phyloP scores from a whole-genome alignment of 2,329 filamentous ascomycete genomes.

The Fusarium sterilihyphosum region DNA sequence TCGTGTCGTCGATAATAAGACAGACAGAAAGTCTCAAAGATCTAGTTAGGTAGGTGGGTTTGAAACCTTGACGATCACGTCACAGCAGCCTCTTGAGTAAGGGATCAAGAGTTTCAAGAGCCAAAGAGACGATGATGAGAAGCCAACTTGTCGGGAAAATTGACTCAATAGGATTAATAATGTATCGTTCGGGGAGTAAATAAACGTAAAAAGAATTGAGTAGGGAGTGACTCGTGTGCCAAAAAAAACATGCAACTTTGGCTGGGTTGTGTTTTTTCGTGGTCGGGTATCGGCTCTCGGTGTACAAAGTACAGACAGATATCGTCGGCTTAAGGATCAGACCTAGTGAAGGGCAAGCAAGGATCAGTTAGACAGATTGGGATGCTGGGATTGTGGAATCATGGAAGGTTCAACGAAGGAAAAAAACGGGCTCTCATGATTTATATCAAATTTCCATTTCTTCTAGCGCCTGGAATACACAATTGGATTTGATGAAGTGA shows the following conservation, averaged over 20 bases:
- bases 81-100: slow-evolving; percentile 35
- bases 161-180: background rate
- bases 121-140: background rate
- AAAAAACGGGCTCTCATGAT: slow-evolving; percentile 23
- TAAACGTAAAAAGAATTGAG: slow-evolving; percentile 34
- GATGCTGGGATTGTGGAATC: slow-evolving; percentile 23
- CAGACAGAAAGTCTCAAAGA: background rate
- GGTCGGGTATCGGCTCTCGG: slow-evolving; percentile 38
- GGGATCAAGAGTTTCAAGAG: slow-evolving; percentile 7
- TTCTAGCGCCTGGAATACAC: slow-evolving; percentile 15
- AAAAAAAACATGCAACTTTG: slow-evolving; percentile 6
- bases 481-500: slow-evolving; percentile 3
- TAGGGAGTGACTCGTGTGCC: slow-evolving; percentile 20
- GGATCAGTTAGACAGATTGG: slow-evolving; percentile 1
- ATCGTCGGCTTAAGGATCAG: slow-evolving; percentile 13
- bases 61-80: slow-evolving; percentile 37
- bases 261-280: slow-evolving; percentile 9
- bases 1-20: slow-evolving; percentile 6
- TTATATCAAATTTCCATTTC: slow-evolving; percentile 9
- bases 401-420: slow-evolving; percentile 20
- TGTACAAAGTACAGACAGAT: slow-evolving; percentile 29
- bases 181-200: background rate
- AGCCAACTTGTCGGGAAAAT: background rate
- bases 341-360: background rate
- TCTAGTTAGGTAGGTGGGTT: background rate